Percentiles rank a stretch among this genome's conserved stretches.
These are phyloP conservation scores for Cladosporium sp. DNA, from an alignment of 2,329 filamentous ascomycete species.

Conservation along the genomic window DNA sequence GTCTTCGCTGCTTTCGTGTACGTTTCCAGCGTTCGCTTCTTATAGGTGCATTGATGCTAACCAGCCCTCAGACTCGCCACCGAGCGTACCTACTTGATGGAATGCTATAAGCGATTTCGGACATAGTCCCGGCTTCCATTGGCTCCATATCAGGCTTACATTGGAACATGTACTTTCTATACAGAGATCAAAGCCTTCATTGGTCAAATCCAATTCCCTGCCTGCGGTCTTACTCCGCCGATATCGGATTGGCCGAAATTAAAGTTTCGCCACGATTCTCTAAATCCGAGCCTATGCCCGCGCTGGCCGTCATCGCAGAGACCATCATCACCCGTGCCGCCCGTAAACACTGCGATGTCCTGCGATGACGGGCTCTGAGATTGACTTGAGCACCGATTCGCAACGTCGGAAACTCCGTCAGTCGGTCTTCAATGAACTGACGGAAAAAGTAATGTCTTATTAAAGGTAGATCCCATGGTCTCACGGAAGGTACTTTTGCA, in stretches of 20 bases:
- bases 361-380: neutral
- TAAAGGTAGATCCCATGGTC: no score
- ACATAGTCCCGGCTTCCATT: neutral
- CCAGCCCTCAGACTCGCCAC: constrained; percentile 3
- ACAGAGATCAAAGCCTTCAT: no score
- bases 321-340: neutral
- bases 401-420: no score
- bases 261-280: no score
- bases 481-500: no score
- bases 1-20: constrained; percentile 33
- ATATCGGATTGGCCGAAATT: no score
- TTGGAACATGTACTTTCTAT: no score
- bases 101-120: constrained; percentile 13
- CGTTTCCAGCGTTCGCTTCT: constrained; percentile 15
- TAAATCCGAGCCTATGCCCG: constrained; percentile 6
- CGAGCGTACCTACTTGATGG: constrained; percentile 12
- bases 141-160: no score
- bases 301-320: neutral
- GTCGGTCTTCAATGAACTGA: neutral
- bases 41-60: neutral
- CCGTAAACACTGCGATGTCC: neutral
- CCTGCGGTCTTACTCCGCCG: no score
- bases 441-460: neutral
- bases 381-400: neutral
- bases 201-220: no score